Conservation (phyloP, 192 early-diverging fungal genomes). For the Podila epigama region DNA sequence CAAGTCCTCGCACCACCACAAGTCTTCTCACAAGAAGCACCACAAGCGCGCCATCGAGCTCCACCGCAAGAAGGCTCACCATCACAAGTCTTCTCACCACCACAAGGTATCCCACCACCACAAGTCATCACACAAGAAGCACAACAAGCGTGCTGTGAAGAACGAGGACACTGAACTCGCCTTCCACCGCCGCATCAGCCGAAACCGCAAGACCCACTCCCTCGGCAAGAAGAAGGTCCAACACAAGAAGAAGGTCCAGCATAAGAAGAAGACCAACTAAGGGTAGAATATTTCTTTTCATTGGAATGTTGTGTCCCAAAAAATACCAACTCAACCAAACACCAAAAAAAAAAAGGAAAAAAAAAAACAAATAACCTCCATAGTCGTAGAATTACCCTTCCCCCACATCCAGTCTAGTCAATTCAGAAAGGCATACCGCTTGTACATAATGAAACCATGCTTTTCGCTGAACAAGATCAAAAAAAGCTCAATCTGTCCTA, state of each 20-base stretch:
- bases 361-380: background rate
- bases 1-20: background rate
- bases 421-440: too few species aligned
- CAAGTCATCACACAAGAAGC: too few species aligned
- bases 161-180: conserved; percentile 15
- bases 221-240: conserved; percentile 11
- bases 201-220: conserved; percentile 10
- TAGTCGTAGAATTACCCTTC: background rate
- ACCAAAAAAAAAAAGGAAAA: background rate
- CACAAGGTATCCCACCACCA: background rate
- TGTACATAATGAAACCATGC: background rate
- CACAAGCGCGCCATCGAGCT: background rate
- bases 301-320: background rate
- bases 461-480: too few species aligned
- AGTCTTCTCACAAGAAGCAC: background rate
- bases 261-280: background rate
- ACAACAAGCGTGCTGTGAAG: background rate
- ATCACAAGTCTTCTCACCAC: background rate
- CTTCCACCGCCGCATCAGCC: conserved; percentile 31
- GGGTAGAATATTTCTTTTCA: background rate
- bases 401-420: background rate
- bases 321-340: background rate
- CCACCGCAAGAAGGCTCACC: background rate
- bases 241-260: background rate
- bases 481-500: background rate